These are phyloP conservation scores for Penstemon davidsonii DNA, from an alignment of 257 asterid genomes.

Conservation along the genomic window DNA sequence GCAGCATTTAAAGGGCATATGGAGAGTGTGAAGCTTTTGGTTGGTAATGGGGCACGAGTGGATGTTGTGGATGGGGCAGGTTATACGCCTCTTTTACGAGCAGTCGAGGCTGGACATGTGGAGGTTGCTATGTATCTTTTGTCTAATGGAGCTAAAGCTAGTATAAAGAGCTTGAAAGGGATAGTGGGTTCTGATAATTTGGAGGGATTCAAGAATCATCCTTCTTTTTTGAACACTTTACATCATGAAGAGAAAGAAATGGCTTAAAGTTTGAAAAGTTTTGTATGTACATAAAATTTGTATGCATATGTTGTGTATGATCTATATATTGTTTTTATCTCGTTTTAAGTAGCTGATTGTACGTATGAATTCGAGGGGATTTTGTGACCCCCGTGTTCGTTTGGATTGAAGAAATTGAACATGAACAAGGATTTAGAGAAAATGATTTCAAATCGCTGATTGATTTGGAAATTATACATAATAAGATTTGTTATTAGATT, in stretches of 20 bases:
- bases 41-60: constrained; percentile 57
- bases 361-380: not conserved
- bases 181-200: constrained; percentile 31
- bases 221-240: constrained; percentile 25
- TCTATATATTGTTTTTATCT: not conserved
- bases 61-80: constrained; percentile 58
- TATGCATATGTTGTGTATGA: not conserved
- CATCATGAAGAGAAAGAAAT: constrained; percentile 19
- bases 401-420: too few relatives aligned
- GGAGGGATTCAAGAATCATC: constrained; percentile 40
- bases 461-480: too few relatives aligned
- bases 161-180: constrained; percentile 53
- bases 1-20: constrained; percentile 67
- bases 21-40: constrained; percentile 55
- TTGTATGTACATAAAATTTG: not conserved
- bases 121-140: constrained; percentile 60
- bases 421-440: too few relatives aligned
- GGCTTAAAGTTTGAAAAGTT: constrained; percentile 6
- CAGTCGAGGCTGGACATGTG: constrained; percentile 58
- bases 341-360: not conserved
- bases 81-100: constrained; percentile 62
- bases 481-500: too few relatives aligned
- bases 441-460: too few relatives aligned
- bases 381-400: not conserved
- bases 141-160: constrained; percentile 66